Evolutionary conservation across 2,329 filamentous ascomycete genomes (phyloP), one percentile per base, ranked within the genome.

Genomic region (Pseudocercospora pini-densiflorae): DNA sequence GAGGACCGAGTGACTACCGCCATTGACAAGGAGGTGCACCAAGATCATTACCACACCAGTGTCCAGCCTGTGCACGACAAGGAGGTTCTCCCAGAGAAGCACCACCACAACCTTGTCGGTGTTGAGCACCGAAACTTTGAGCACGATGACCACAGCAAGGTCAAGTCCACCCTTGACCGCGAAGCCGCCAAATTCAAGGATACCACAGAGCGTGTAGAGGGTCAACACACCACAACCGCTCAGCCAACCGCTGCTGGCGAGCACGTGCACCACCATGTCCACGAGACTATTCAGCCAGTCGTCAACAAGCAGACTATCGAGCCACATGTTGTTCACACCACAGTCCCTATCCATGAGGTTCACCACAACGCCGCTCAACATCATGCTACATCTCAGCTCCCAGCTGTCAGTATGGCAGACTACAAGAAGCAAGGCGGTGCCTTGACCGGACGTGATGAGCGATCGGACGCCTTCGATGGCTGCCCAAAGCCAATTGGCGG

Each of bases 11-110:
- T 72, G 47, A 83, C 81, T 21, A 89, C 86, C 1, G 89, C 88
- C 6, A 77, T 92, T 36, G 88, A 92, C 75, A 87, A 86, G 70
- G 90, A 92, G 72, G 81, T 91, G 3, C 89, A 92, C 75, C 89
- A 91, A 76, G 87, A 92, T 66, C 90, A 92, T 72, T 88, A 91
- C 76, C 89, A 92, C 77, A 90, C 88, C 55, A 88, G 87, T 0
- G 80, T 92, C 0, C 90, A 92, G 78, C 90, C 90, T 0, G 79
- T 92, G 24, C 64, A 81, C 19, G 81, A 87, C 71, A 79, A 83
- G 69, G 86, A 86, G 73, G 82, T 82, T 9, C 77, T 85, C 0
- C 87, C 89, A 0, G 89, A 91, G 78, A 79, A 88, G 76, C 89
- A 92, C 74, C 79, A 81, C 21, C 85, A 89, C 76, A 87, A 89